Evolutionary conservation across 768 basidiomycete genomes (phyloP).

Genomic region (Solioccasus polychromus): DNA sequence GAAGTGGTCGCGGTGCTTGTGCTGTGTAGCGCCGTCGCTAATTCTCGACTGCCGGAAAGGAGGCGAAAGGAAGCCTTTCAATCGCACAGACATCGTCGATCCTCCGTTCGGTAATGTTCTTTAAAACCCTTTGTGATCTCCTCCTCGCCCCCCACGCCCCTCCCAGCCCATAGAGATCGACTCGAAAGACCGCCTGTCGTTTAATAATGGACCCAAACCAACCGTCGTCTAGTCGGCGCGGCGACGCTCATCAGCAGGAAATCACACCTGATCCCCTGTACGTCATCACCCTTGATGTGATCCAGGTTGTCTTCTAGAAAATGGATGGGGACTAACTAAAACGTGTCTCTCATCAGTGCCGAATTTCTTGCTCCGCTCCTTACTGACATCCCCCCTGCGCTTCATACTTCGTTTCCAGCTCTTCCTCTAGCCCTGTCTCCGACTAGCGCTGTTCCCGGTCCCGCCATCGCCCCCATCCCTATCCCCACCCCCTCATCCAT

Average conservation of each 20-base stretch:
- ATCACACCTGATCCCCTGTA: constrained; percentile 11
- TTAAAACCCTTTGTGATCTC: constrained; percentile 5
- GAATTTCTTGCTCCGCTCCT: constrained; percentile 14
- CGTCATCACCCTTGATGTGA: not conserved
- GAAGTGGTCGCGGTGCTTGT: too few relatives aligned
- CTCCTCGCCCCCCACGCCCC: not conserved
- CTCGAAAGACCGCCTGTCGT: too few relatives aligned
- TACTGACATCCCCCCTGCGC: not conserved
- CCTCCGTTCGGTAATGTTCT: not conserved
- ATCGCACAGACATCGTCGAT: not conserved
- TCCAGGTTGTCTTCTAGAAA: not conserved
- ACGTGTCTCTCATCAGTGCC: constrained; percentile 2
- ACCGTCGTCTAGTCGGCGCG: too few relatives aligned
- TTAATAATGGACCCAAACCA: too few relatives aligned
- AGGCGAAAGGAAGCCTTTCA: not conserved
- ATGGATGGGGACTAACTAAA: not conserved
- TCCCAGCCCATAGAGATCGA: too few relatives aligned
- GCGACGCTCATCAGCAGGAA: constrained; percentile 1
- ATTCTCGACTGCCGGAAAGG: too few relatives aligned
- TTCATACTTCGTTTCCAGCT: too few relatives aligned
- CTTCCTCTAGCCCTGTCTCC: too few relatives aligned
- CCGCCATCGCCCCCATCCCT: too few relatives aligned
- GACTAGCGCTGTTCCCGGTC: too few relatives aligned
- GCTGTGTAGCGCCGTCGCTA: too few relatives aligned
- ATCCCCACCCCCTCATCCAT: too few relatives aligned